Conservation (phyloP, 192 early-diverging fungal genomes). For the Rhizophagus clarus region DNA sequence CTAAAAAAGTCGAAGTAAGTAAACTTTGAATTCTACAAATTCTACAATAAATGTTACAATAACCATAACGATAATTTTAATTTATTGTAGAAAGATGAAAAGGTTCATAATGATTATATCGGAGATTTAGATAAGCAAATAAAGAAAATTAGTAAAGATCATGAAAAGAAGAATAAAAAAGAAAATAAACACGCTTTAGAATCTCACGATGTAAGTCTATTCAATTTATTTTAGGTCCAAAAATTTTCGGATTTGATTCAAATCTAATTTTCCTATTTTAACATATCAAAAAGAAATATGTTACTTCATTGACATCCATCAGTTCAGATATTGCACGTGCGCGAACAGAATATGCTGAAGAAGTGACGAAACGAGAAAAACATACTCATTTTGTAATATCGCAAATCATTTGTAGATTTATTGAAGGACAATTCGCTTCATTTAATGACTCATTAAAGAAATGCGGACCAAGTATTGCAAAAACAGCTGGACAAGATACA, state of each 20-base stretch:
- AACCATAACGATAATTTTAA: neutral
- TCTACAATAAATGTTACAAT: neutral
- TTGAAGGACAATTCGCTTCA: constrained; percentile 40
- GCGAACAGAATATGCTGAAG: constrained; percentile 35
- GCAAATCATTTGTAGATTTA: constrained; percentile 40
- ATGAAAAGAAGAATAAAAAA: constrained; percentile 46
- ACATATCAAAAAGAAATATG: constrained; percentile 39
- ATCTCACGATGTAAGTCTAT: constrained; percentile 41
- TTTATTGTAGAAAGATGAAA: constrained; percentile 45
- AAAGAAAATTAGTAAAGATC: constrained; percentile 41
- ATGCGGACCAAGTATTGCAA: constrained; percentile 42
- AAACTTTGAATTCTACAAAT: neutral
- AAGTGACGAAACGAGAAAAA: constrained; percentile 37
- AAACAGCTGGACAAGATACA: constrained; percentile 38
- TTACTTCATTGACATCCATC: constrained; percentile 38
- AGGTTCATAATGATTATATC: constrained; percentile 36
- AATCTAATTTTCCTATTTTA: neutral
- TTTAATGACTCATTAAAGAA: constrained; percentile 42
- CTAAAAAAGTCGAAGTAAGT: constrained; percentile 41
- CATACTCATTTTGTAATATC: constrained; percentile 39
- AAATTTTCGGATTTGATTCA: neutral
- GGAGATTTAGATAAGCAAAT: constrained; percentile 44
- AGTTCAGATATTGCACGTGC: constrained; percentile 38
- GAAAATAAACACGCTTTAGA: constrained; percentile 33
- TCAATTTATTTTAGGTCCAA: neutral